phyloP scores from a whole-genome alignment of 1,284 basidiomycete genomes.

The Microbotryum lychnidis-dioicae region DNA sequence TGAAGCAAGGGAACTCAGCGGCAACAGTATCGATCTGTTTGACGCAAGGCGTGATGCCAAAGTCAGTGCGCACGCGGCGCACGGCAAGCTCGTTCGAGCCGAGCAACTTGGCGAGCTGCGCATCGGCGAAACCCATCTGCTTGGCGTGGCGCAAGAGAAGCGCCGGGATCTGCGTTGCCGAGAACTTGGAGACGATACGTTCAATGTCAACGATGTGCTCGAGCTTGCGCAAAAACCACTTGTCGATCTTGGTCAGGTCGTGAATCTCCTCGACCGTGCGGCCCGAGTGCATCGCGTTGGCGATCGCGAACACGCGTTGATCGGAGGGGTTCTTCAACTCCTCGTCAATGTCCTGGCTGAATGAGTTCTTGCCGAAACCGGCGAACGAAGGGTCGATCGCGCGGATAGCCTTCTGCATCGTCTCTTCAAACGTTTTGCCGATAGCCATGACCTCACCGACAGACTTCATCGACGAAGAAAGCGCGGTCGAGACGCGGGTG shows the following conservation, averaged over 20 bases:
- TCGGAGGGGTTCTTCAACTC: slow-evolving; percentile 83
- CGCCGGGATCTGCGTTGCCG: slow-evolving; percentile 60
- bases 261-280: slow-evolving; percentile 94
- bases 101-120: slow-evolving; percentile 83
- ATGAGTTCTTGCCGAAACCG: slow-evolving; percentile 78
- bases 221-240: slow-evolving; percentile 99
- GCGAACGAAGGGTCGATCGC: slow-evolving; percentile 90
- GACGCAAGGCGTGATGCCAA: slow-evolving; percentile 89
- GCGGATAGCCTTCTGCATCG: slow-evolving; percentile 93
- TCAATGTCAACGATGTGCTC: slow-evolving; percentile 89
- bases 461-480: slow-evolving; percentile 95
- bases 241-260: slow-evolving; percentile 95
- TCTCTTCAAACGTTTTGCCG: slow-evolving; percentile 95
- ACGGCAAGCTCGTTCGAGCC: slow-evolving; percentile 84
- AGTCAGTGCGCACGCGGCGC: slow-evolving; percentile 68
- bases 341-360: slow-evolving; percentile 63
- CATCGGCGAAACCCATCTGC: slow-evolving; percentile 87
- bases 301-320: slow-evolving; percentile 85
- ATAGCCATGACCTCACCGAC: slow-evolving; percentile 99
- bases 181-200: slow-evolving; percentile 57
- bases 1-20: slow-evolving; percentile 96
- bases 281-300: slow-evolving; percentile 75
- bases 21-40: slow-evolving; percentile 99
- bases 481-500: slow-evolving; percentile 72
- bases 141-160: slow-evolving; percentile 74